phyloP scores from a whole-genome alignment of 495 filamentous ascomycete genomes.

The Pseudevernia furfuracea region DNA sequence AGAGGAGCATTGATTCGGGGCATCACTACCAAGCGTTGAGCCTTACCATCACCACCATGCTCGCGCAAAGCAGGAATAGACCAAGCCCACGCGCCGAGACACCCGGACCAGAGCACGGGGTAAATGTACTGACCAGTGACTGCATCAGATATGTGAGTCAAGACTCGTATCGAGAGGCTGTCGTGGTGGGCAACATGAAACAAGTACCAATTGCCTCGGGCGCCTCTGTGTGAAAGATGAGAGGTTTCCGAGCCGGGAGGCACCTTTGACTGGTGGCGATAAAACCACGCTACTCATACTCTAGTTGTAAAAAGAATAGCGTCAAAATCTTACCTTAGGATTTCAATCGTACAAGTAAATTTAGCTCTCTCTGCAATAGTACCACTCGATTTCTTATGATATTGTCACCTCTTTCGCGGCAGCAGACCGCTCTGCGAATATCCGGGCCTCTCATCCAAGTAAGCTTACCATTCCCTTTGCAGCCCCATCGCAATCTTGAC shows the following conservation, averaged over 20 bases:
- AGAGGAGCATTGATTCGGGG: constrained; percentile 3
- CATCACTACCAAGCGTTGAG: constrained; percentile 1
- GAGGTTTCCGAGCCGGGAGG: background rate
- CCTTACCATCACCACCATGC: background rate
- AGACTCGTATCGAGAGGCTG: constrained; percentile 18
- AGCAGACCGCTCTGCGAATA: constrained; percentile 44
- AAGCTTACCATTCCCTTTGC: background rate
- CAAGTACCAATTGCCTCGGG: constrained; percentile 3
- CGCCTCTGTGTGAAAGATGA: constrained; percentile 17
- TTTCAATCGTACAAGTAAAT: constrained; percentile 15
- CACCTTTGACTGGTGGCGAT: constrained; percentile 18
- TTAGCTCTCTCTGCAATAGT: constrained; percentile 15
- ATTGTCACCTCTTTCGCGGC: constrained; percentile 44
- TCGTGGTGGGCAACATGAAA: constrained; percentile 18
- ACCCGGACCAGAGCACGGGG: constrained; percentile 6
- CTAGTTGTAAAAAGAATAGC: constrained; percentile 1
- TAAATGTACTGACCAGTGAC: background rate
- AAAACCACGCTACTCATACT: constrained; percentile 11
- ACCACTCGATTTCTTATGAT: constrained; percentile 34
- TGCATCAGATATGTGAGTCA: constrained; percentile 8
- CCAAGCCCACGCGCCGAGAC: constrained; percentile 13
- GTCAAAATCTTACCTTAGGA: background rate
- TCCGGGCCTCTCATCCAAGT: constrained; percentile 19
- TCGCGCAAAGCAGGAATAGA: constrained; percentile 10
- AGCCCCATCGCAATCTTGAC: constrained; percentile 5